Evolutionary conservation across 2,329 filamentous ascomycete genomes (phyloP).

Genomic region (Colletotrichum australisinense): DNA sequence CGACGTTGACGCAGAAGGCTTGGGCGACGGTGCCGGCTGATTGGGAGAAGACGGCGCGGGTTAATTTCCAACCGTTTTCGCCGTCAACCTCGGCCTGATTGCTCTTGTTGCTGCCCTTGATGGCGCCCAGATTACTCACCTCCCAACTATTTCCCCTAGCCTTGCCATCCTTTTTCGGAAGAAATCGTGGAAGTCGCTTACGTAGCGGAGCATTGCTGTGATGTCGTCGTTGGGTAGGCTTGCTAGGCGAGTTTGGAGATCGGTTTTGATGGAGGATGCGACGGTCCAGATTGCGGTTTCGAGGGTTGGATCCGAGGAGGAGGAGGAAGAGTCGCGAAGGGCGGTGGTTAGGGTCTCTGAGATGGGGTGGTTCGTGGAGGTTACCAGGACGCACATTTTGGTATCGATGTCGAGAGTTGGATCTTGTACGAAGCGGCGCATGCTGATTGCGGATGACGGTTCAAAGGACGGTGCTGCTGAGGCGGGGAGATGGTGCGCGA

Average conservation of each 20-base stretch:
- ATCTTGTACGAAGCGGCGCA: slow-evolving; percentile 51
- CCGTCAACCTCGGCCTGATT: neutral
- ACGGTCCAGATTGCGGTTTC: slow-evolving; percentile 55
- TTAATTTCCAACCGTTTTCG: slow-evolving; percentile 47
- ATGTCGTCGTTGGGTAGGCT: slow-evolving; percentile 56
- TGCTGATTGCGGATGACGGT: slow-evolving; percentile 55
- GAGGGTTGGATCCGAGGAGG: slow-evolving; percentile 30
- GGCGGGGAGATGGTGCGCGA: slow-evolving; percentile 51
- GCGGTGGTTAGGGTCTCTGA: slow-evolving; percentile 38
- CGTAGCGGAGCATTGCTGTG: slow-evolving; percentile 52
- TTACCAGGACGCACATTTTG: slow-evolving; percentile 54
- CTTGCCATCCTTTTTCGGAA: slow-evolving; percentile 55
- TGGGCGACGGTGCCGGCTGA: slow-evolving; percentile 56
- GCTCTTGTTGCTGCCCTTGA: slow-evolving; percentile 38
- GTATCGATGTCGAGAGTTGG: slow-evolving; percentile 43
- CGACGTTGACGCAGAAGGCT: slow-evolving; percentile 58
- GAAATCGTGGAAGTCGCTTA: slow-evolving; percentile 56
- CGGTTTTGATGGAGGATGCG: slow-evolving; percentile 48
- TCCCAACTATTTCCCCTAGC: slow-evolving; percentile 58
- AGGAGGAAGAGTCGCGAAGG: slow-evolving; percentile 37
- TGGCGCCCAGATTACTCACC: slow-evolving; percentile 63
- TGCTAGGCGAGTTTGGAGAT: slow-evolving; percentile 46
- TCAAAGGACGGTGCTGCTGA: slow-evolving; percentile 47
- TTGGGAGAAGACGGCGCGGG: slow-evolving; percentile 62
- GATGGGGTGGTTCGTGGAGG: slow-evolving; percentile 47